phyloP scores from a whole-genome alignment of 2,329 filamentous ascomycete species.

The Colletotrichum incanum region DNA sequence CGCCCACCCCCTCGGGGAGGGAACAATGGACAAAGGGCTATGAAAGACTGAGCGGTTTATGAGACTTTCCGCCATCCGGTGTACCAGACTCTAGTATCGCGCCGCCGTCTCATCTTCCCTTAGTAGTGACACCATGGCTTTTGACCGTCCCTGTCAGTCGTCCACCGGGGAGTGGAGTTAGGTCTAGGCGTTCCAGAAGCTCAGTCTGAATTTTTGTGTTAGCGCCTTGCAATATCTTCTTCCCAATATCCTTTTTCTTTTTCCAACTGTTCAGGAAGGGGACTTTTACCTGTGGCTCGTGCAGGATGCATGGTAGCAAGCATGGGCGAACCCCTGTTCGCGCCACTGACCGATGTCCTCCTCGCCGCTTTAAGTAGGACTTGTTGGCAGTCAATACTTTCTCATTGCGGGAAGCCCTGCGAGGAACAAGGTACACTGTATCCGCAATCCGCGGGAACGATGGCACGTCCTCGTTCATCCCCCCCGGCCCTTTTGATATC shows the following conservation, averaged over 20 bases:
- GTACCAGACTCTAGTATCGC: conserved; percentile 9
- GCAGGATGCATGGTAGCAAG: conserved; percentile 18
- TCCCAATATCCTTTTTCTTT: neutral
- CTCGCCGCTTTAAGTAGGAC: conserved; percentile 28
- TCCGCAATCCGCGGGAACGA: neutral
- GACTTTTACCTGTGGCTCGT: conserved; percentile 15
- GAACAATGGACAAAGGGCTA: conserved; percentile 15
- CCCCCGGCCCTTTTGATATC: neutral
- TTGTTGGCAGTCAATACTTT: neutral
- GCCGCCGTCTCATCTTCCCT: conserved; percentile 38
- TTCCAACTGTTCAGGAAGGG: neutral
- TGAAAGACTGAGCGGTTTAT: neutral
- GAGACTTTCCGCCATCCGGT: conserved; percentile 7
- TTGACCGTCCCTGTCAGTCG: conserved; percentile 27
- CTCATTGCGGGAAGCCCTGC: conserved; percentile 20
- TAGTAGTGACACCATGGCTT: conserved; percentile 25
- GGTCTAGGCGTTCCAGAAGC: conserved; percentile 24
- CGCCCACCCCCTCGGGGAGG: neutral
- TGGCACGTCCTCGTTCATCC: conserved; percentile 13
- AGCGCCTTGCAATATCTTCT: conserved; percentile 8
- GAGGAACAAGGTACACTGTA: conserved; percentile 2
- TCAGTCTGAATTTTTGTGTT: conserved; percentile 4
- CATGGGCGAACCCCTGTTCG: conserved; percentile 22
- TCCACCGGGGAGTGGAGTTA: neutral
- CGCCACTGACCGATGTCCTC: conserved; percentile 14